phyloP scores from a whole-genome alignment of 306 rosid genomes.

The Albizia julibrissin region DNA sequence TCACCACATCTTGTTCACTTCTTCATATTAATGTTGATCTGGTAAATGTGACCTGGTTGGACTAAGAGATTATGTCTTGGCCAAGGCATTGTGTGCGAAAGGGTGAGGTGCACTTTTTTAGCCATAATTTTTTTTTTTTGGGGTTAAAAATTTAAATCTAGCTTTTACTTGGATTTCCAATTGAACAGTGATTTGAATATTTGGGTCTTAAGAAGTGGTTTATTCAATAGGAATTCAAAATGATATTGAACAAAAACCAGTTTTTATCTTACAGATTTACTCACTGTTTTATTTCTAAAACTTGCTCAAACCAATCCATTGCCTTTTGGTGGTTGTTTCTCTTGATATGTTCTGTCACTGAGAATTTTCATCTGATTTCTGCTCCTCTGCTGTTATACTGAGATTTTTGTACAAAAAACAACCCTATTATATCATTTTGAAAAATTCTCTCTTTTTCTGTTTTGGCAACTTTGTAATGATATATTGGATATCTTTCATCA shows the following conservation, averaged over 20 bases:
- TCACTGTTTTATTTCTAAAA: not conserved
- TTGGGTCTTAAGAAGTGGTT: not conserved
- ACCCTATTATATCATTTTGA: not conserved
- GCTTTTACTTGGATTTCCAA: not conserved
- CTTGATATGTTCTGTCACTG: too few relatives aligned
- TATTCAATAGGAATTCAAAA: not conserved
- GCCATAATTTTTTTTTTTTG: not conserved
- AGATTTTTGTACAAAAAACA: not conserved
- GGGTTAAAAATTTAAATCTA: not conserved
- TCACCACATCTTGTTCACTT: constrained; percentile 67
- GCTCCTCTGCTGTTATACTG: not conserved
- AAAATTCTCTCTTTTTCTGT: not conserved
- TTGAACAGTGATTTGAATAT: not conserved
- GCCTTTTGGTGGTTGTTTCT: too few relatives aligned
- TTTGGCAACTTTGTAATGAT: not conserved
- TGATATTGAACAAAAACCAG: not conserved
- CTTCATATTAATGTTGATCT: constrained; percentile 72
- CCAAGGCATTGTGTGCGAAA: constrained; percentile 27
- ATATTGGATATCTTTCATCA: not conserved
- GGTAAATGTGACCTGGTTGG: constrained; percentile 60
- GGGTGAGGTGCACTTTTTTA: constrained; percentile 44
- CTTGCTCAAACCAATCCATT: not conserved
- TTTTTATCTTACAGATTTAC: not conserved
- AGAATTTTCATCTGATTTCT: not conserved
- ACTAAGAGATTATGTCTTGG: constrained; percentile 53